Evolutionary conservation across 768 basidiomycete species (phyloP).

Genomic region (Mycena rosella): DNA sequence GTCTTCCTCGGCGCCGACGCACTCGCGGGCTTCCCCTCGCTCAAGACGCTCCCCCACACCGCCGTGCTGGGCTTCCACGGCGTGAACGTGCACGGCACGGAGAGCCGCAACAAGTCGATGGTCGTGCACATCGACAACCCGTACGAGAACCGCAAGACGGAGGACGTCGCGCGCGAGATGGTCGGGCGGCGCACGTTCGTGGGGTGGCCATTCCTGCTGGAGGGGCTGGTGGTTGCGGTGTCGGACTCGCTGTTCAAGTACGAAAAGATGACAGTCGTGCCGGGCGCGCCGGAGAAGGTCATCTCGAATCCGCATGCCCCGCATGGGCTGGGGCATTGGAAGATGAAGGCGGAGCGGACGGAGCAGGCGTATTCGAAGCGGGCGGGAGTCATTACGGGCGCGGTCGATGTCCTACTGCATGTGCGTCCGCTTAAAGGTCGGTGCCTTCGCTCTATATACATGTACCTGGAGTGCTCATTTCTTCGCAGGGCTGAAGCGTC

Average conservation of each 20-base stretch:
- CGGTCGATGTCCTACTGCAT: constrained; percentile 85
- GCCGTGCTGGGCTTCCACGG: constrained; percentile 85
- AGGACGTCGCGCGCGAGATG: constrained; percentile 80
- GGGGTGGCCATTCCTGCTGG: constrained; percentile 96
- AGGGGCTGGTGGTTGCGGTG: constrained; percentile 88
- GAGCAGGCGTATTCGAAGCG: constrained; percentile 91
- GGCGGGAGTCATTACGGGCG: constrained; percentile 87
- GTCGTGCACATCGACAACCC: constrained; percentile 86
- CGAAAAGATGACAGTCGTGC: constrained; percentile 73
- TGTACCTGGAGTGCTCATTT: constrained; percentile 2
- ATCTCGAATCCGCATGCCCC: constrained; percentile 80
- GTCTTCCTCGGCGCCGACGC: constrained; percentile 88
- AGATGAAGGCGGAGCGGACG: constrained; percentile 82
- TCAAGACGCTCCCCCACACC: constrained; percentile 88
- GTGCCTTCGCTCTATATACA: constrained; percentile 28
- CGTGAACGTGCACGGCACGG: constrained; percentile 93
- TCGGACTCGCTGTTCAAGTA: constrained; percentile 92
- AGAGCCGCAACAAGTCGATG: constrained; percentile 95
- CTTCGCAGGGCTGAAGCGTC: constrained; percentile 81
- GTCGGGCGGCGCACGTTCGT: constrained; percentile 84
- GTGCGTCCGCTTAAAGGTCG: constrained; percentile 92
- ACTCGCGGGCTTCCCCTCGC: constrained; percentile 96
- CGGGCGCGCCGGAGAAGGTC: constrained; percentile 64
- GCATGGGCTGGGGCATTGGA: constrained; percentile 81
- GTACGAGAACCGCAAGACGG: constrained; percentile 73